Conservation (phyloP, 1,139 yeast genomes). For the Meyerozyma carpophila region DNA sequence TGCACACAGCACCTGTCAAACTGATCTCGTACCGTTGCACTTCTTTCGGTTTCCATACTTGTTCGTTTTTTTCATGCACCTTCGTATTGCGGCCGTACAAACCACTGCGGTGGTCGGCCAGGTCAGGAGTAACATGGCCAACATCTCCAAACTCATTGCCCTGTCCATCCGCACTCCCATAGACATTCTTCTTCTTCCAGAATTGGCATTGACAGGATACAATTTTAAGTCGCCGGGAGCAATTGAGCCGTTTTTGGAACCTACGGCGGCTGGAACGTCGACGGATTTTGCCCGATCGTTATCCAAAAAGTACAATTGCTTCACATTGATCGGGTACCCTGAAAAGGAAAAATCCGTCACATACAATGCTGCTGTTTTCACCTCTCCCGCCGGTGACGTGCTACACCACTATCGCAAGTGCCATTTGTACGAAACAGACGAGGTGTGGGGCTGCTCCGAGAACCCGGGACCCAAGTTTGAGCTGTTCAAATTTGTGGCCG, state of each 20-base stretch:
- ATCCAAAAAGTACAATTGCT: constrained; percentile 50
- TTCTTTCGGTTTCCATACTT: background rate
- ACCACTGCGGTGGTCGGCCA: constrained; percentile 62
- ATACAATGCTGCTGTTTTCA: constrained; percentile 70
- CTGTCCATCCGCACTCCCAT: constrained; percentile 14
- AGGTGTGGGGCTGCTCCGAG: constrained; percentile 73
- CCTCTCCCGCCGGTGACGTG: constrained; percentile 53
- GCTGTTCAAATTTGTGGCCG: constrained; percentile 32
- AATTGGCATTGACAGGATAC: constrained; percentile 82
- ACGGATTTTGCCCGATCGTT: constrained; percentile 53
- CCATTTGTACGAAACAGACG: constrained; percentile 75
- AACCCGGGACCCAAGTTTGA: constrained; percentile 47
- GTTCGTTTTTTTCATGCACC: constrained; percentile 21
- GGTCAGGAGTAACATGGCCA: constrained; percentile 46
- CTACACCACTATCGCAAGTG: constrained; percentile 72
- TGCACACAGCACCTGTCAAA: too few relatives aligned
- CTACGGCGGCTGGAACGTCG: constrained; percentile 28
- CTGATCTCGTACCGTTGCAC: too few relatives aligned
- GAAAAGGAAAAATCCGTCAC: constrained; percentile 39
- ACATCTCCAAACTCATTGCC: constrained; percentile 22
- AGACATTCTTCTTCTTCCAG: constrained; percentile 74
- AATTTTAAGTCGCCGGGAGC: constrained; percentile 50
- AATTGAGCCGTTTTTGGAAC: constrained; percentile 60
- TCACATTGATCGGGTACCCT: constrained; percentile 81
- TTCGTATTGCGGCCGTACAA: constrained; percentile 64